Conservation (phyloP, 768 basidiomycete species). For the Kwoniella pini region DNA sequence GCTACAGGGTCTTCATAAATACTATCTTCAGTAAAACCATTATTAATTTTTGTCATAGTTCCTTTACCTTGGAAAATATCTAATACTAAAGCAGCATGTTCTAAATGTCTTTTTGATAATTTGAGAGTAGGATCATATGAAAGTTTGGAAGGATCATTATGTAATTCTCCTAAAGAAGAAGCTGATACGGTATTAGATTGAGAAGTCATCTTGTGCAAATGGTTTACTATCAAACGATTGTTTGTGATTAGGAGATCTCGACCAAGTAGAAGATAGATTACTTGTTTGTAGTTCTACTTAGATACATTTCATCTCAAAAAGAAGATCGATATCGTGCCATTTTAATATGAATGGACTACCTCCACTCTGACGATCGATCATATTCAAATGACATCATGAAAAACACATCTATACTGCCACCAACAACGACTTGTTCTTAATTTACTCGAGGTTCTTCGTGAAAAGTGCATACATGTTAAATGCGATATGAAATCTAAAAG, state of each 20-base stretch:
- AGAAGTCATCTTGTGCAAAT: not conserved
- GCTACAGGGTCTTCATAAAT: constrained; percentile 53
- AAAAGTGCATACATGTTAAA: constrained; percentile 2
- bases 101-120: constrained; percentile 31
- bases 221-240: not conserved
- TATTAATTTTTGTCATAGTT: constrained; percentile 44
- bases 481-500: constrained; percentile 1
- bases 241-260: not conserved
- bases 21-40: constrained; percentile 46
- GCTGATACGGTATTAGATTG: not conserved
- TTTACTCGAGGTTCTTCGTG: too few relatives aligned
- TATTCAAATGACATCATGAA: constrained; percentile 20
- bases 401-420: too few relatives aligned
- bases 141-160: constrained; percentile 32
- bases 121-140: constrained; percentile 26
- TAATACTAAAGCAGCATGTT: constrained; percentile 45
- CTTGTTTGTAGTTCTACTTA: too few relatives aligned
- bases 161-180: constrained; percentile 14
- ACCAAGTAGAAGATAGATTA: not conserved
- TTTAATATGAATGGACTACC: constrained; percentile 27
- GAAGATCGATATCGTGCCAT: too few relatives aligned
- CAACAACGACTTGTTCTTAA: too few relatives aligned
- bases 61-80: constrained; percentile 52
- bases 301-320: too few relatives aligned
- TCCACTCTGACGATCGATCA: constrained; percentile 19